Evolutionary conservation across 2,329 filamentous ascomycete genomes (phyloP), one percentile per base, ranked within the genome.

Genomic region (Neopestalotiopsis rosae): DNA sequence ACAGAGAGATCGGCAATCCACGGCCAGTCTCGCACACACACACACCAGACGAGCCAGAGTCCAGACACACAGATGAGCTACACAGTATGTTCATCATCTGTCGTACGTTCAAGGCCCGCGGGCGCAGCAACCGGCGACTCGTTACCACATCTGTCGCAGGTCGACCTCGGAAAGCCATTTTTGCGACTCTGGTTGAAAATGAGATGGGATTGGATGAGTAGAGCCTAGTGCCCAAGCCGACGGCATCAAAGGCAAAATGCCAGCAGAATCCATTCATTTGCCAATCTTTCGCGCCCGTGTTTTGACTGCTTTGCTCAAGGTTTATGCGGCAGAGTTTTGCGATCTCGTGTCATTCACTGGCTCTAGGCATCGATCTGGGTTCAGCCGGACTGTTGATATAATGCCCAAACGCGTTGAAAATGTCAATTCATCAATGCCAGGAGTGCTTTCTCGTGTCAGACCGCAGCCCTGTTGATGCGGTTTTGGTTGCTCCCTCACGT

Each of bases 311-410:
- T 24, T 24, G 24, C 57, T 59, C 57, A 59, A 59, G 57, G 57
- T 59, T 59, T 12, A 59, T 59, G 57, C 57, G 57, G 57, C 20
- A 32, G 28, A 52, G 45, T 20, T 52, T 49, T 20, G 45, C 17
- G 45, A 17, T 52, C 20, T 52, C 45, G 45, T 52, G 45, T 52
- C 45, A 52, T 59, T 30, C 57, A 59, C 13, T 59, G 24, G 24
- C 57, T 59, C 57, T 59, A 59, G 57, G 57, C 57, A 59, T 59
- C 57, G 30, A 59, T 24, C 57, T 59, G 57, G n/a, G 45, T 52
- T 52, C n/a, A 52, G 45, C 45, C 45, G 45, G 45, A 52, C 45
- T 52, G 45, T 34, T 59, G 57, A 30, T 34, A 24, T 30, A 10
- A 59, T 59, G 57, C 24, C 24, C 57, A 30, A 30, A 14, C 57